Conservation (phyloP, 225 moss, liverwort and hornwort species). For the Climacium dendroides region DNA sequence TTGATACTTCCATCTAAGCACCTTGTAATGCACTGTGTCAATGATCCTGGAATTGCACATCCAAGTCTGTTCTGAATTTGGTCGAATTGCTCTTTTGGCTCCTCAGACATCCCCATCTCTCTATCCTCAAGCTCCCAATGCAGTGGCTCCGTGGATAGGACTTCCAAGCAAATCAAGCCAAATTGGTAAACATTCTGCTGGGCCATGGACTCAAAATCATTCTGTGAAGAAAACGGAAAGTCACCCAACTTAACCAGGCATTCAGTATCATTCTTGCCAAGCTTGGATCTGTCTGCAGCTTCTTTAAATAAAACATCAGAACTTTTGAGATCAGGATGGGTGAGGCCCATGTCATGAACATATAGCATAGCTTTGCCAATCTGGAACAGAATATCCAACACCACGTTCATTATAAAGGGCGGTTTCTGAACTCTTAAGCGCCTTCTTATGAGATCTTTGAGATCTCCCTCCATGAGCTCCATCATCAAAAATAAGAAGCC, state of each 20-base stretch:
- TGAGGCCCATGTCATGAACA: not conserved
- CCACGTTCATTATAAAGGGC: not conserved
- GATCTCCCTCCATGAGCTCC: constrained; percentile 2
- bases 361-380: not conserved
- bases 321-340: not conserved
- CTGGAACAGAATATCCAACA: not conserved
- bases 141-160: not conserved
- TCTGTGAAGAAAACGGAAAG: not conserved
- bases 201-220: not conserved
- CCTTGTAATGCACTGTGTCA: not conserved
- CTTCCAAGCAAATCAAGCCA: not conserved
- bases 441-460: not conserved
- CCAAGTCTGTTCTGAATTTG: not conserved
- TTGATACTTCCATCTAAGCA: not conserved
- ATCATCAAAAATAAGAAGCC: not conserved
- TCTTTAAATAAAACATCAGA: not conserved
- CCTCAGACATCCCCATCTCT: not conserved
- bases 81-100: not conserved
- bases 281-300: not conserved
- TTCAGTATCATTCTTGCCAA: not conserved
- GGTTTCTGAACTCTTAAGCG: not conserved
- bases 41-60: not conserved
- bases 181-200: not conserved
- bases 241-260: not conserved
- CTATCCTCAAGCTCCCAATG: not conserved